These are phyloP conservation scores for Adiantum capillusveneris DNA, from an alignment of 75 land plant species.

Conservation along the genomic window DNA sequence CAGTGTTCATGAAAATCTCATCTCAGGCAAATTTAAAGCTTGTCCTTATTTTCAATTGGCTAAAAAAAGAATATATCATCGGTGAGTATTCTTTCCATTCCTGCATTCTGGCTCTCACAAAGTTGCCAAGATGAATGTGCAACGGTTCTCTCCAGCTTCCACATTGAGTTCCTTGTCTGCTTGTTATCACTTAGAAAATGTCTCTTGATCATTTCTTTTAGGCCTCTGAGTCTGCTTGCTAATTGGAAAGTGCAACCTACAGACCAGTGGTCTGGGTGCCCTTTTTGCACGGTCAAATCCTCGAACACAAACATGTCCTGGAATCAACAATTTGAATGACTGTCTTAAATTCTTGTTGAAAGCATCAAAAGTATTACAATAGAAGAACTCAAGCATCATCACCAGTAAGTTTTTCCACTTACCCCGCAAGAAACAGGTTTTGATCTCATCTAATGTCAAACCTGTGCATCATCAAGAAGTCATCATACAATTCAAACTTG, in stretches of 20 bases:
- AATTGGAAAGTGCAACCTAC: conserved; percentile 57
- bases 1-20: no score
- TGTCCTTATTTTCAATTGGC: no score
- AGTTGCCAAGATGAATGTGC: no score
- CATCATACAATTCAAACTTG: background rate
- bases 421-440: conserved; percentile 45
- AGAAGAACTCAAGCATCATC: background rate
- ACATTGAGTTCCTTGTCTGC: no score
- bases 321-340: background rate
- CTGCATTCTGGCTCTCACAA: no score
- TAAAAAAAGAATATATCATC: no score
- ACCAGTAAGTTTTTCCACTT: background rate
- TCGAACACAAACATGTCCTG: conserved; percentile 76
- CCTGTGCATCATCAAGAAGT: conserved; percentile 15
- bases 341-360: background rate
- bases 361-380: background rate
- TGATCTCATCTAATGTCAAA: conserved; percentile 26
- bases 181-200: no score
- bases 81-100: no score
- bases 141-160: no score
- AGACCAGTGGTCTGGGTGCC: conserved; percentile 56
- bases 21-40: no score
- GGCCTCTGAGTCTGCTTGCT: conserved; percentile 25
- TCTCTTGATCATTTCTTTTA: no score
- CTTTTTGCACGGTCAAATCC: conserved; percentile 58